Conservation (phyloP, 192 early-diverging fungal species). For the Fimicolochytrium jonesii region DNA sequence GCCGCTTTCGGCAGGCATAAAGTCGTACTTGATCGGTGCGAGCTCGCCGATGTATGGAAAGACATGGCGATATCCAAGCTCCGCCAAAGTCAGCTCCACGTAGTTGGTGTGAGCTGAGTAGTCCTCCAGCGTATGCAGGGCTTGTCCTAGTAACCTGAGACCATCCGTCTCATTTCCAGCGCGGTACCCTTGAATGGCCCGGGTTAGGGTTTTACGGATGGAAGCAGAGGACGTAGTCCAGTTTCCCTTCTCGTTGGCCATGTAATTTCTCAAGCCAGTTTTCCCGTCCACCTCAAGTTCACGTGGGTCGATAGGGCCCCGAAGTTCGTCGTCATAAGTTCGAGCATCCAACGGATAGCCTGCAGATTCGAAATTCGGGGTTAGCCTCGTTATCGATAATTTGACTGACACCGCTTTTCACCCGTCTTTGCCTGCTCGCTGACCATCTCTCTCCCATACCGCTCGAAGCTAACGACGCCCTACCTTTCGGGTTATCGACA, state of each 20-base stretch:
- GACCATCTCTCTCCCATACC: too few species aligned
- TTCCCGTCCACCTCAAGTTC: constrained; percentile 1
- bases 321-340: constrained; percentile 1
- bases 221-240: constrained; percentile 5
- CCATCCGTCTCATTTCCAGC: not conserved
- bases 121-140: constrained; percentile 12
- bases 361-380: too few species aligned
- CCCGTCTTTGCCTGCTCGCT: too few species aligned
- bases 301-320: not conserved
- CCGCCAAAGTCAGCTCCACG: not conserved
- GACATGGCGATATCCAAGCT: constrained; percentile 6
- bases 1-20: not conserved
- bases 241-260: constrained; percentile 6
- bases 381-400: too few species aligned
- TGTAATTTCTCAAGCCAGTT: constrained; percentile 9
- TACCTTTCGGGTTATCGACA: constrained; percentile 16
- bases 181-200: not conserved
- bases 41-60: constrained; percentile 7
- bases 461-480: too few species aligned
- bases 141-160: constrained; percentile 3
- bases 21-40: not conserved
- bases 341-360: constrained; percentile 11
- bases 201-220: not conserved
- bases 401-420: too few species aligned
- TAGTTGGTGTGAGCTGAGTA: constrained; percentile 11